Evolutionary conservation across 1,284 basidiomycete species (phyloP).

Genomic region (Ustilago xerochloae): DNA sequence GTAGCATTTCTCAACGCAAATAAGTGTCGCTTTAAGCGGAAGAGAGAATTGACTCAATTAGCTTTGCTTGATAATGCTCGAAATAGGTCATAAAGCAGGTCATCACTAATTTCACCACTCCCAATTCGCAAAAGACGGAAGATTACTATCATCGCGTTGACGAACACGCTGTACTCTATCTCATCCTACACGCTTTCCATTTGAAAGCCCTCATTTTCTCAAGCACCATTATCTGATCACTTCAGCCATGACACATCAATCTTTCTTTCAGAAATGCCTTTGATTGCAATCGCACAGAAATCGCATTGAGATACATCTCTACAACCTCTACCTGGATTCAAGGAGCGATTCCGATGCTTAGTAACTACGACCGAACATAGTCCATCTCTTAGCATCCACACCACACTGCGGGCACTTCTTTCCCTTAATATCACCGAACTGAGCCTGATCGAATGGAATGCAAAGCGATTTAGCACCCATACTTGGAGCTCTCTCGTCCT

Average conservation of each 20-base stretch:
- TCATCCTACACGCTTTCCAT: too few relatives aligned
- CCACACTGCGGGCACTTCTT: conserved; percentile 65
- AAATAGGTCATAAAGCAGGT: conserved; percentile 47
- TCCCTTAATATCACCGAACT: conserved; percentile 60
- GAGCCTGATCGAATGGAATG: conserved; percentile 94
- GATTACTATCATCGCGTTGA: too few relatives aligned
- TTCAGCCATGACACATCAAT: too few relatives aligned
- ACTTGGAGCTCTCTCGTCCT: conserved; percentile 88
- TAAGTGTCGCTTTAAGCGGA: background rate
- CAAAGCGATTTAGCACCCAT: conserved; percentile 97
- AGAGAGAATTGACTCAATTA: background rate
- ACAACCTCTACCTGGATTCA: background rate
- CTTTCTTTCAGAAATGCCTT: too few relatives aligned
- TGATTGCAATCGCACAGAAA: too few relatives aligned
- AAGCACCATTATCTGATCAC: too few relatives aligned
- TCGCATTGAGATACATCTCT: too few relatives aligned
- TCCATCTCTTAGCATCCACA: conserved; percentile 64
- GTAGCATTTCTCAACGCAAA: conserved; percentile 3
- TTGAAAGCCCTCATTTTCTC: too few relatives aligned
- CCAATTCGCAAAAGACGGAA: too few relatives aligned
- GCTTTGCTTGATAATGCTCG: background rate
- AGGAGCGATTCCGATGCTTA: conserved; percentile 22
- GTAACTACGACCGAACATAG: conserved; percentile 67
- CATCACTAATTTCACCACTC: conserved; percentile 20
- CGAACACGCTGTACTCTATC: too few relatives aligned